Conservation (phyloP, 1,139 yeast genomes). For the Lodderomyces oxycetoniae region DNA sequence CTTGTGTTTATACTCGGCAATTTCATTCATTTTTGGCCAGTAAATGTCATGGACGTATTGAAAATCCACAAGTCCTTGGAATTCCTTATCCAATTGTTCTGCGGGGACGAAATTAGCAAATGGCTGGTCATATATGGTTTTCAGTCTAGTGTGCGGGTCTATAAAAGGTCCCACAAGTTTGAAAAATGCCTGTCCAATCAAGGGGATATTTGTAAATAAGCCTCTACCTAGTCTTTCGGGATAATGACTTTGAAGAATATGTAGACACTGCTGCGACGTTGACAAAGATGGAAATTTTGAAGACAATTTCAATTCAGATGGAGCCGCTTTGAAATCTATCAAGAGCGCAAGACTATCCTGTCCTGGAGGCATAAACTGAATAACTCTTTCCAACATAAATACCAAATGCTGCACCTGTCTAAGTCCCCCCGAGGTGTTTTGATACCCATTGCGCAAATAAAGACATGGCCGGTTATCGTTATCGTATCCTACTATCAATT, state of each 20-base stretch:
- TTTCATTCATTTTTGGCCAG: constrained; percentile 67
- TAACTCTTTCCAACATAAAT: constrained; percentile 83
- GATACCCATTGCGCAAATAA: constrained; percentile 86
- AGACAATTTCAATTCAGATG: constrained; percentile 35
- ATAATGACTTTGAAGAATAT: constrained; percentile 88
- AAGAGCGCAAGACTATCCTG: constrained; percentile 87
- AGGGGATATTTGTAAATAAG: constrained; percentile 83
- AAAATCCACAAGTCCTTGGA: constrained; percentile 80
- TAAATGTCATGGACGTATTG: constrained; percentile 73
- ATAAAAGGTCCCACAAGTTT: constrained; percentile 90
- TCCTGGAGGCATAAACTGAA: constrained; percentile 92
- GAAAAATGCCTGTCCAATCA: constrained; percentile 86
- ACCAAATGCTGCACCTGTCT: constrained; percentile 92
- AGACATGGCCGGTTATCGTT: constrained; percentile 85
- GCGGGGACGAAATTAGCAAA: constrained; percentile 75
- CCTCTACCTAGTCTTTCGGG: constrained; percentile 95
- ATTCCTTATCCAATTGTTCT: constrained; percentile 76
- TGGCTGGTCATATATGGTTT: constrained; percentile 77
- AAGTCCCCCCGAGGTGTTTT: constrained; percentile 81
- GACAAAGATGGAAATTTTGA: constrained; percentile 42
- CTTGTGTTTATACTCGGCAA: constrained; percentile 52
- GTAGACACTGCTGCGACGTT: constrained; percentile 70
- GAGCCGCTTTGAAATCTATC: constrained; percentile 77
- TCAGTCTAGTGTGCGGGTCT: constrained; percentile 90
- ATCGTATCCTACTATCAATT: constrained; percentile 84